Base-by-base conservation (phyloP, 306 rosid species). In the Begonia loranthoides region DNA sequence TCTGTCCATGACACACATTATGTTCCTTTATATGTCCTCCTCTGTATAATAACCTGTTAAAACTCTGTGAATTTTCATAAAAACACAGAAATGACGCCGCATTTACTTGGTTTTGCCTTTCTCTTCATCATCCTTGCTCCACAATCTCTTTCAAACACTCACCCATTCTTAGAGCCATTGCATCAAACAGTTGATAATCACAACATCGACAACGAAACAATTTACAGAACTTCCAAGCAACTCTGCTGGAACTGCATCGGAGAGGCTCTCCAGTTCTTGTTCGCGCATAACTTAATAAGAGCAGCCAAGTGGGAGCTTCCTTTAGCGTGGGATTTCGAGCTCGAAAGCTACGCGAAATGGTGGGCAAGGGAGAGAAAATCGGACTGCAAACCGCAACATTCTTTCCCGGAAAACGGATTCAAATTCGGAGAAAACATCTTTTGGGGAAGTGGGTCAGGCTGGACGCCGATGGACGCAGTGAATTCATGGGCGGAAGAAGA, bases 391-490 rank as follows among this genome's bases (percentile, higher is more conserved):
- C 36, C 75, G 0, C 70, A 87, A 13, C 96, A 87, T 40, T 87
- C 96, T 0, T 87, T 87, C 59, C 96, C 96, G 0, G 96, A 87
- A 41, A 45, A 65, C 9, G 79, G 45, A 45, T 87, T 87, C 57
- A 82, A 82, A 75, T 54, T 87, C 0, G 95, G 95, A 9, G 95
- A 87, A 78, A 87, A 87, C 54, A 80, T 83, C 10, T 87, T 13
- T 15, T 87, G 94, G 96, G 96, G 96, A 15, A 71, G 94, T 45
- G 96, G 96, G 40, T 56, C 84, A 0, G 1, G 62, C 2, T 87
- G 94, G 94, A 76, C 79, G 2, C 84, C 96, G 1, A 45, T 10
- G 0, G 94, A 87, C 58, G 90, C 94, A 0, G 96, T 87, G 0
- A 63, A 57, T n/a, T 69, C 72, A 1, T 87, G 94, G 96, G 78